Conservation (phyloP, 23 red algal genomes). For the Gracilariopsis chorda region DNA sequence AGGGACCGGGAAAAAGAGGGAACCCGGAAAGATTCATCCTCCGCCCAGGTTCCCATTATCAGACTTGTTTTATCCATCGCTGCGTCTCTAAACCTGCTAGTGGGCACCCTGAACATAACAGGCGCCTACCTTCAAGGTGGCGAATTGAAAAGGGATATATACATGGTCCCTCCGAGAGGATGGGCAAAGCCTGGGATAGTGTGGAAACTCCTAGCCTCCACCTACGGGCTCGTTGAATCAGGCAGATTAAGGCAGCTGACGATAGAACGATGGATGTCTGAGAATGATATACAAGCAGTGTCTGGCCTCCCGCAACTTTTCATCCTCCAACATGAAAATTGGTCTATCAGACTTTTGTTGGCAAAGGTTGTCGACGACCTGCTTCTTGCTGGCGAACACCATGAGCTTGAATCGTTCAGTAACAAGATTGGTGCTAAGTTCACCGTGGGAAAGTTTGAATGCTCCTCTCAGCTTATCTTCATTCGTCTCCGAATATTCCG, state of each 20-base stretch:
- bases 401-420: not conserved
- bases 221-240: slow-evolving; percentile 45
- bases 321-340: not conserved
- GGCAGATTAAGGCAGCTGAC: slow-evolving; percentile 18
- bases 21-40: slow-evolving; percentile 23
- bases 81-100: not conserved
- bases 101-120: slow-evolving; percentile 4
- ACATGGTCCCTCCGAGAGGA: not conserved
- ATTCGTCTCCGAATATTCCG: not conserved
- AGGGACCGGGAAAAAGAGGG: not conserved
- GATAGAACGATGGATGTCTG: slow-evolving; percentile 10
- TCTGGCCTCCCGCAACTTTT: slow-evolving; percentile 32
- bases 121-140: not conserved
- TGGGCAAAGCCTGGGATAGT: not conserved
- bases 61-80: slow-evolving; percentile 9
- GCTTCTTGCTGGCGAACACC: not conserved
- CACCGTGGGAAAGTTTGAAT: not conserved
- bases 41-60: slow-evolving; percentile 30
- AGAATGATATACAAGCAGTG: not conserved
- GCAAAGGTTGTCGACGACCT: slow-evolving; percentile 50
- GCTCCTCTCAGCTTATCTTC: not conserved
- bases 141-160: not conserved
- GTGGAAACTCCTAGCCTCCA: slow-evolving; percentile 23
- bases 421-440: not conserved
- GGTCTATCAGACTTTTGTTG: not conserved